Evolutionary conservation across 148 eudicot species (phyloP).

Genomic region (Agrostemma githago): DNA sequence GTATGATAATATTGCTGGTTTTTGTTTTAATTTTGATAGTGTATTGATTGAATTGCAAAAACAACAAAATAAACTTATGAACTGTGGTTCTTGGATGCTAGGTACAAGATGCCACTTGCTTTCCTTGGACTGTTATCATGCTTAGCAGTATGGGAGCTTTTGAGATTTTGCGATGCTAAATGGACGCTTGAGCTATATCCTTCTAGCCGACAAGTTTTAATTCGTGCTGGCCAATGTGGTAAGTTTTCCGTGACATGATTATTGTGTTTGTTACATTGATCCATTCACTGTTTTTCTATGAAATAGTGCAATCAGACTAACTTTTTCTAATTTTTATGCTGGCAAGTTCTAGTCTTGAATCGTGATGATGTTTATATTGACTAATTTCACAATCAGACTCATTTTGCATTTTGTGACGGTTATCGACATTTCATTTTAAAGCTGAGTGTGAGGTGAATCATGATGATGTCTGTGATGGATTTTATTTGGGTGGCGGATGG

Average conservation of each 20-base stretch:
- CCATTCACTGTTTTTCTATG: not conserved
- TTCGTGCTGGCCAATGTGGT: slow-evolving; percentile 67
- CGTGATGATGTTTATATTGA: not conserved
- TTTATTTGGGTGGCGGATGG: too few relatives aligned
- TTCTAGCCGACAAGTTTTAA: slow-evolving; percentile 37
- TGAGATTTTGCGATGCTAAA: slow-evolving; percentile 49
- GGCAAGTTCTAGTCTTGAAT: not conserved
- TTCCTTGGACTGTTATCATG: slow-evolving; percentile 72
- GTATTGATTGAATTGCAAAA: too few relatives aligned
- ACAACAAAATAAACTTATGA: not conserved
- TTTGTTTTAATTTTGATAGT: too few relatives aligned
- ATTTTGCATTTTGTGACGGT: not conserved
- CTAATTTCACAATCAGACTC: not conserved
- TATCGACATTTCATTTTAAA: not conserved
- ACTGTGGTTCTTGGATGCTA: slow-evolving; percentile 23
- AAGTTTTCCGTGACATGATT: slow-evolving; percentile 29
- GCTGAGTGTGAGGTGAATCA: not conserved
- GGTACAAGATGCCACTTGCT: slow-evolving; percentile 86
- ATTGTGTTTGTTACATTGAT: not conserved
- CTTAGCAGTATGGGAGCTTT: slow-evolving; percentile 74
- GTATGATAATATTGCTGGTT: too few relatives aligned
- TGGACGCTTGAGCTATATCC: slow-evolving; percentile 60
- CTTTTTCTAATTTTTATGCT: too few relatives aligned
- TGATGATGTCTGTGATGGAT: too few relatives aligned
- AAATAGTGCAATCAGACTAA: too few relatives aligned